Evolutionary conservation across 2,329 filamentous ascomycete genomes (phyloP), one percentile per base, ranked within the genome.

Genomic region (Canariomyces notabilis): DNA sequence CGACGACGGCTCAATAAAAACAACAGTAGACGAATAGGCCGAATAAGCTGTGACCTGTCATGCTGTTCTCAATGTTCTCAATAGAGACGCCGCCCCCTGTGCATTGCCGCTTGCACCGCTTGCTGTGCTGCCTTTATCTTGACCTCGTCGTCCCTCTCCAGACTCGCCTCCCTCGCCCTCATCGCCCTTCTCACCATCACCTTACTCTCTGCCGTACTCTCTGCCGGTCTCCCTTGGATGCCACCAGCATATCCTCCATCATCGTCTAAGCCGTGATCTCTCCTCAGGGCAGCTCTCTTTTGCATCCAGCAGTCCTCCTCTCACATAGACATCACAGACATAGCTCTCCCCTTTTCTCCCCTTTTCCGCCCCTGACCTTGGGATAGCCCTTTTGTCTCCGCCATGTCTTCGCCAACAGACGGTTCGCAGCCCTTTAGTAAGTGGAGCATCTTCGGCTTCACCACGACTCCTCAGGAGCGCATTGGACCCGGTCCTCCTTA

Each of bases 401-500:
- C 15, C 37, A 53, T 52, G 46, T 29, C 47, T 33, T 44, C 41
- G 16, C 32, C 54, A 29, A 18, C 34, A 19, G 48, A 50, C 31
- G 20, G 15, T 23, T 32, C 48, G 29, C 11, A 37, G 15, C 20
- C 38, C 19, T 19, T 40, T 29, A 50, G 51, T 46, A 48, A 45
- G 19, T 52, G 50, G 47, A 38, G 22, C 20, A 16, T 21, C 23
- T 43, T 41, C 16, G 46, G 43, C 46, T 57, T 54, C 48, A 59
- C 54, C 18, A 58, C 57, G 6, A 58, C 55, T 2, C 52, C 56
- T 1, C 49, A 57, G 14, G 48, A 56, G 34, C 50, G 57, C 12
- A 37, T 50, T 3, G 53, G 56, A 1, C 53, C 52, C 12, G 48
- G 32, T 2, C 44, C 52, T 32, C 58, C 58, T 9, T 56, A 52